Percentiles rank a stretch among this genome's conserved stretches.
phyloP scores from a whole-genome alignment of 345 rosid genomes.

The Limnanthes douglasii region DNA sequence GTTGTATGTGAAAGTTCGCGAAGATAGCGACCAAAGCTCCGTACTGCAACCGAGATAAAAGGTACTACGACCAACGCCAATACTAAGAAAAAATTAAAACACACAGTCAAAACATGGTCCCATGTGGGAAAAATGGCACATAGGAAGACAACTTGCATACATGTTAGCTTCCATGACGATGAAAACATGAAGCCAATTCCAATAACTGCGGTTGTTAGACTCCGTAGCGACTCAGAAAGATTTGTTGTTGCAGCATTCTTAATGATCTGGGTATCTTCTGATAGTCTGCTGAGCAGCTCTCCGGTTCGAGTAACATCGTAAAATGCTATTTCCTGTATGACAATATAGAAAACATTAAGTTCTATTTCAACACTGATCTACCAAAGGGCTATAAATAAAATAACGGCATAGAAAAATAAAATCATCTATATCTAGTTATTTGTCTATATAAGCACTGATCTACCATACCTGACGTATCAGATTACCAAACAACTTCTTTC shows the following conservation, averaged over 20 bases:
- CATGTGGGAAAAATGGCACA: too few relatives aligned
- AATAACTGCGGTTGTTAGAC: constrained; percentile 34
- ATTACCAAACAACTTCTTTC: constrained; percentile 37
- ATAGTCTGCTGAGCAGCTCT: constrained; percentile 50
- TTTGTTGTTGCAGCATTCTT: constrained; percentile 62
- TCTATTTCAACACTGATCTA: too few relatives aligned
- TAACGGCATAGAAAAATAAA: not conserved
- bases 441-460: not conserved
- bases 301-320: constrained; percentile 53
- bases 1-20: constrained; percentile 86
- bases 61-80: constrained; percentile 81
- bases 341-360: not conserved
- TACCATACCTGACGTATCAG: constrained; percentile 35
- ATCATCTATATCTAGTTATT: constrained; percentile 2
- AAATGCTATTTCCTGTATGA: constrained; percentile 43
- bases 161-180: constrained; percentile 53
- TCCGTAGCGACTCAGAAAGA: constrained; percentile 51
- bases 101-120: constrained; percentile 4
- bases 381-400: too few relatives aligned
- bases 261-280: constrained; percentile 55
- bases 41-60: constrained; percentile 51
- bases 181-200: constrained; percentile 56
- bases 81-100: constrained; percentile 26
- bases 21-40: constrained; percentile 61
- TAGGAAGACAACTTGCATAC: constrained; percentile 13